These are phyloP conservation scores for Eremochloa ophiuroides DNA, from an alignment of 176 grass and related monocot genomes.

Conservation along the genomic window DNA sequence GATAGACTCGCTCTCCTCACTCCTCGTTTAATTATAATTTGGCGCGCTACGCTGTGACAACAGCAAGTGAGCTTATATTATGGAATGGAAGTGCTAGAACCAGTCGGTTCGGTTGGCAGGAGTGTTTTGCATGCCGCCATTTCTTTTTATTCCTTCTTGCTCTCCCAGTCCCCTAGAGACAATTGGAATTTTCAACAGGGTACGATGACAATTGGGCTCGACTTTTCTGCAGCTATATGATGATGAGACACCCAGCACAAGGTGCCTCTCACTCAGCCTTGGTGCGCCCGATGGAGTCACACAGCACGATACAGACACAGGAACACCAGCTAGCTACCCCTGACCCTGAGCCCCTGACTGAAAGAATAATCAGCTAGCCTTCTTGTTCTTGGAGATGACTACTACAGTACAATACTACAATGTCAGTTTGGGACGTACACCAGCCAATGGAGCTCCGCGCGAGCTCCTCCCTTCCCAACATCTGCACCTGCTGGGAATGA, in stretches of 20 bases:
- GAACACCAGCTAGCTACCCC: neutral
- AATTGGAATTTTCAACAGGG: neutral
- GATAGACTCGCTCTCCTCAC: too few relatives aligned
- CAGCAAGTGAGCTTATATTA: neutral
- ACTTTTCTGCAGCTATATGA: neutral
- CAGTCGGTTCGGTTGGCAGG: neutral
- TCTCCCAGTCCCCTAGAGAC: neutral
- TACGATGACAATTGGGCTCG: neutral
- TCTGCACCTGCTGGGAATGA: constrained; percentile 39
- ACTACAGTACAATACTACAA: neutral
- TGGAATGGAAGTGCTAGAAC: neutral
- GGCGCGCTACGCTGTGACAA: neutral
- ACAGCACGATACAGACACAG: neutral
- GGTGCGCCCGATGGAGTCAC: neutral
- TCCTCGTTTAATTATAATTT: too few relatives aligned
- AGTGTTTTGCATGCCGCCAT: neutral
- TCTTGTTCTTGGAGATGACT: neutral
- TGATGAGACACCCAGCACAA: neutral
- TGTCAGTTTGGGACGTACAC: neutral
- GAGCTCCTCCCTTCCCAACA: constrained; percentile 26
- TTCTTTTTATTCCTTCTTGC: too few relatives aligned
- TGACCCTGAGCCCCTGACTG: too few relatives aligned
- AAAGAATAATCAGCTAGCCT: constrained; percentile 2
- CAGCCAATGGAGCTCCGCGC: neutral
- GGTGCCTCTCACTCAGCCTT: neutral